phyloP scores from a whole-genome alignment of 192 early-diverging fungal species.

The Blastocladiella britannica region DNA sequence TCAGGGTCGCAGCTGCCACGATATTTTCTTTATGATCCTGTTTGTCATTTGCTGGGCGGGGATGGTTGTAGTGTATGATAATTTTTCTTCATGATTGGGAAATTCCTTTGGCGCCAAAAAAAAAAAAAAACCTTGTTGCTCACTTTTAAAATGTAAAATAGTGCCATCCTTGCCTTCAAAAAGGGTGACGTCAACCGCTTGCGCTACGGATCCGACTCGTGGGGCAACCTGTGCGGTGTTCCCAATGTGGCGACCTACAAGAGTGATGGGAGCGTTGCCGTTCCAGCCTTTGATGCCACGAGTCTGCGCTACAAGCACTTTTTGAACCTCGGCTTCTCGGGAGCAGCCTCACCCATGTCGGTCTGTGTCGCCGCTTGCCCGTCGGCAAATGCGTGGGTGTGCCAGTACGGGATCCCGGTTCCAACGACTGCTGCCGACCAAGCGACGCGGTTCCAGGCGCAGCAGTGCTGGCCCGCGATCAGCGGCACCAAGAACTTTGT shows the following conservation, averaged over 20 bases:
- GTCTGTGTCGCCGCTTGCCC: not conserved
- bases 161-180: not conserved
- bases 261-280: no score
- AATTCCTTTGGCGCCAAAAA: not conserved
- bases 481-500: no score
- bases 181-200: not conserved
- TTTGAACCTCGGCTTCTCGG: not conserved
- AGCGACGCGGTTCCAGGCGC: no score
- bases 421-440: not conserved
- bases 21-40: not conserved
- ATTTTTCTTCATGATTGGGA: not conserved
- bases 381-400: not conserved
- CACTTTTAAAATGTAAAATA: no score
- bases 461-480: no score
- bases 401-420: not conserved
- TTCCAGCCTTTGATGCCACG: not conserved
- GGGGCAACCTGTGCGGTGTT: not conserved
- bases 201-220: not conserved
- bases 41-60: not conserved
- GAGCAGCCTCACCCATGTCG: not conserved
- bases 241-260: not conserved
- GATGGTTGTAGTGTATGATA: not conserved
- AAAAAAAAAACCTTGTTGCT: no score
- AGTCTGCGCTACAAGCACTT: not conserved
- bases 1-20: not conserved